Conservation (phyloP, 2,329 filamentous ascomycete species). For the Calonectria ilicicola region DNA sequence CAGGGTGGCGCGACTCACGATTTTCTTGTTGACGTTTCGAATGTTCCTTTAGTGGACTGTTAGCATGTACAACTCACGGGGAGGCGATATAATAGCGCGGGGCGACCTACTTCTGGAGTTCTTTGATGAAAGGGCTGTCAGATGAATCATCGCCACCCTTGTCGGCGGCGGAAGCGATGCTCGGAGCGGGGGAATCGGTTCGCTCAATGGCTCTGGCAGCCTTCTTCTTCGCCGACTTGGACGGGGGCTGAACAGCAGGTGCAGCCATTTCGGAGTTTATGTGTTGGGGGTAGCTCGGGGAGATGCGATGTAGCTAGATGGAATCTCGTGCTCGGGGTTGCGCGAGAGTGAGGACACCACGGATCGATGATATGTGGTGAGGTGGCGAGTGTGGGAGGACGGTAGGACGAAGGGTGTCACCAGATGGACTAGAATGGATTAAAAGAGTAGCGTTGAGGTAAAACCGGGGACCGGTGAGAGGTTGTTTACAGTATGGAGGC, state of each 20-base stretch:
- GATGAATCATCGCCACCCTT: slow-evolving; percentile 67
- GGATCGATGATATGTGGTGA: slow-evolving; percentile 26
- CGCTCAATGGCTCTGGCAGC: slow-evolving; percentile 62
- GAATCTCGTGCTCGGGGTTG: slow-evolving; percentile 30
- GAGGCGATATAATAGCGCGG: not conserved
- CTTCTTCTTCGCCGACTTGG: slow-evolving; percentile 79
- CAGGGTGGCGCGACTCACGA: slow-evolving; percentile 69
- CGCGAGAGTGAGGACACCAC: slow-evolving; percentile 35
- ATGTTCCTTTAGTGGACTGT: slow-evolving; percentile 73
- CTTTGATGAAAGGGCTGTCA: slow-evolving; percentile 86
- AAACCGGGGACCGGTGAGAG: not conserved
- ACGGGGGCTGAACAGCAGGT: slow-evolving; percentile 69
- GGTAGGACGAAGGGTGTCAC: slow-evolving; percentile 25
- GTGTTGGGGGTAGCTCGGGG: slow-evolving; percentile 21
- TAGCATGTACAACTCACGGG: slow-evolving; percentile 24
- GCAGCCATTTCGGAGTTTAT: slow-evolving; percentile 65
- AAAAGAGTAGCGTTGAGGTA: slow-evolving; percentile 8
- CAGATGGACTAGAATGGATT: slow-evolving; percentile 6
- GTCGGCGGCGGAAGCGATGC: slow-evolving; percentile 58
- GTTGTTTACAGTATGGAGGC: slow-evolving; percentile 7
- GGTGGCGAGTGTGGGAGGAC: slow-evolving; percentile 20
- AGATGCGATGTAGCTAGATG: slow-evolving; percentile 26
- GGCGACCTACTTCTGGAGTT: slow-evolving; percentile 84
- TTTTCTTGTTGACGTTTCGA: slow-evolving; percentile 93
- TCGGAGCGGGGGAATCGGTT: slow-evolving; percentile 67